Evolutionary conservation across 2,329 filamentous ascomycete species (phyloP).

Genomic region (Blumeria graminis): DNA sequence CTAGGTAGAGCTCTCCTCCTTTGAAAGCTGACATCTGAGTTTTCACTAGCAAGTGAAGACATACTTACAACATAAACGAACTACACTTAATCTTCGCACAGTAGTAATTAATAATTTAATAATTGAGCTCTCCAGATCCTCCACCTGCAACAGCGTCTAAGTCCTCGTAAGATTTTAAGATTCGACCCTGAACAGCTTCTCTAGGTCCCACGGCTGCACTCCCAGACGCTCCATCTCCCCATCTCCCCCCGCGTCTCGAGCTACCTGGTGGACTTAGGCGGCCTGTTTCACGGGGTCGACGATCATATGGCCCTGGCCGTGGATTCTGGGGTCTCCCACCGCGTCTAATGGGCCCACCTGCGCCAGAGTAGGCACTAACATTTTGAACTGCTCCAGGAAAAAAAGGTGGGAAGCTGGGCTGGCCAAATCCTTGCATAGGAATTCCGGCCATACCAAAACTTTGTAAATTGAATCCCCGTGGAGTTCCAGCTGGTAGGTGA

Average conservation of each 20-base stretch:
- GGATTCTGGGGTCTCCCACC: constrained; percentile 34
- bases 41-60: no score
- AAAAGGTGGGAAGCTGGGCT: constrained; percentile 25
- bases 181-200: constrained; percentile 79
- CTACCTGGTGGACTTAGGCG: constrained; percentile 24
- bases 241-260: constrained; percentile 32
- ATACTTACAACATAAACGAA: no score
- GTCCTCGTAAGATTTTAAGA: constrained; percentile 92
- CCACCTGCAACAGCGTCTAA: constrained; percentile 60
- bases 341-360: constrained; percentile 41
- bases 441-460: constrained; percentile 39
- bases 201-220: constrained; percentile 59
- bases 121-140: constrained; percentile 70
- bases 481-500: constrained; percentile 58
- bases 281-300: constrained; percentile 28
- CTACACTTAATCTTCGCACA: no score
- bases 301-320: constrained; percentile 50
- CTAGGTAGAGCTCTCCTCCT: no score
- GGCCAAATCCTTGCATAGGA: constrained; percentile 33
- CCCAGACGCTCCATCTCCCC: constrained; percentile 50
- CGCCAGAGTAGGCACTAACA: constrained; percentile 24
- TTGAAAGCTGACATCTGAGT: no score
- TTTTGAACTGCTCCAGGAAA: constrained; percentile 25
- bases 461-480: constrained; percentile 71
- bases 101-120: constrained; percentile 23